phyloP scores from a whole-genome alignment of 2,329 filamentous ascomycete species.

The Fusarium sp. region DNA sequence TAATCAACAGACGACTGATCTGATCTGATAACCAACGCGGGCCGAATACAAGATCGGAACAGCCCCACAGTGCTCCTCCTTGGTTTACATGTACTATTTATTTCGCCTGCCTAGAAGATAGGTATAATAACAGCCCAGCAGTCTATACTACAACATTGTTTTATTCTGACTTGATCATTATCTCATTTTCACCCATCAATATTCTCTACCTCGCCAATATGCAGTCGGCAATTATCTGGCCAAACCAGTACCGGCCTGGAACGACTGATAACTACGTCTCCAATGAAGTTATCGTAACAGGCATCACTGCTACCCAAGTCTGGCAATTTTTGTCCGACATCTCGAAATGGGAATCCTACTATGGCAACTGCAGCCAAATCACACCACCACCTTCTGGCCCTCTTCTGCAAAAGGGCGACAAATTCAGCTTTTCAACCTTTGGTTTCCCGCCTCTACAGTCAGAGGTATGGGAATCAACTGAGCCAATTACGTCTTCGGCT shows the following conservation, averaged over 20 bases:
- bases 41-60: not conserved
- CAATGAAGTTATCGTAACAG: slow-evolving; percentile 43
- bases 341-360: slow-evolving; percentile 44
- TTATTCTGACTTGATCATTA: not conserved
- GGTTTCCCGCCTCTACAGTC: slow-evolving; percentile 31
- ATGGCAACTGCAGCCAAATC: slow-evolving; percentile 35
- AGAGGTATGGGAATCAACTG: slow-evolving; percentile 26
- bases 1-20: not conserved
- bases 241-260: slow-evolving; percentile 40
- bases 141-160: no score
- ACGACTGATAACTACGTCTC: slow-evolving; percentile 45
- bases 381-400: slow-evolving; percentile 39
- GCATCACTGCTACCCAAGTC: slow-evolving; percentile 39
- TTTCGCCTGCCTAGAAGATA: not conserved
- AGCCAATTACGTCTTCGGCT: slow-evolving; percentile 18
- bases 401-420: slow-evolving; percentile 36
- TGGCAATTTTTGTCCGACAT: slow-evolving; percentile 42
- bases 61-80: not conserved
- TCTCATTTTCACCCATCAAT: not conserved
- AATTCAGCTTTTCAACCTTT: slow-evolving; percentile 45
- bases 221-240: slow-evolving; percentile 37
- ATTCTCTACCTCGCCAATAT: not conserved
- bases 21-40: not conserved
- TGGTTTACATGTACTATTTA: not conserved
- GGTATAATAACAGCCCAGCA: not conserved